phyloP scores from a whole-genome alignment of 305 asterid species.

The Salvia sclarea region DNA sequence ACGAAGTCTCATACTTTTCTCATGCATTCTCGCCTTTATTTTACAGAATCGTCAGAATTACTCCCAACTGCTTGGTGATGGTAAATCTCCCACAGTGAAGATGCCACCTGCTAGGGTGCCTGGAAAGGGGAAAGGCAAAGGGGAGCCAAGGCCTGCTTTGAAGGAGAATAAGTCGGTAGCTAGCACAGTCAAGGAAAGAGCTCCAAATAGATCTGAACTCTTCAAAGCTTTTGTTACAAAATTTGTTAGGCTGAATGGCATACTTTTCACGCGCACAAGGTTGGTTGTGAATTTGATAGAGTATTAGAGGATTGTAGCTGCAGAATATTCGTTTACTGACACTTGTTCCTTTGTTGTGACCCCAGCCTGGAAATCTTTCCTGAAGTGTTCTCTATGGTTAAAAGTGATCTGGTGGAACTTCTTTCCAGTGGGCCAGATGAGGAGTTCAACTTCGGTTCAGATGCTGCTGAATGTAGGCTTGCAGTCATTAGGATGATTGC shows the following conservation, averaged over 20 bases:
- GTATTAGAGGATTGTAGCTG: constrained; percentile 1
- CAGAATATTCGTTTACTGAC: constrained; percentile 32
- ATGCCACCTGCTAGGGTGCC: constrained; percentile 35
- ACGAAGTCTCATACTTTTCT: not conserved
- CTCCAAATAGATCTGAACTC: constrained; percentile 45
- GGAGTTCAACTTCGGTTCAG: constrained; percentile 68
- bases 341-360: constrained; percentile 30
- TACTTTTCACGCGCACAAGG: constrained; percentile 94
- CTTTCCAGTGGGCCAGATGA: constrained; percentile 74
- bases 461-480: constrained; percentile 72
- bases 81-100: constrained; percentile 37
- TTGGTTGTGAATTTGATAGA: constrained; percentile 36
- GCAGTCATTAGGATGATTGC: constrained; percentile 72
- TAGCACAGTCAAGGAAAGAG: constrained; percentile 47
- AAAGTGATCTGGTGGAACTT: constrained; percentile 64
- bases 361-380: constrained; percentile 84
- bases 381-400: constrained; percentile 68
- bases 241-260: constrained; percentile 82
- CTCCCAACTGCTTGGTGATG: constrained; percentile 45
- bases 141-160: constrained; percentile 47
- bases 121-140: constrained; percentile 52
- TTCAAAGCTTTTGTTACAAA: constrained; percentile 61
- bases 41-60: constrained; percentile 85
- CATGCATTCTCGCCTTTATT: constrained; percentile 12
- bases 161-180: constrained; percentile 55